A percentile compares a stretch with the other conserved stretches of the same genome.
phyloP scores from a whole-genome alignment of 345 rosid species.

The Eucalyptus virginea region DNA sequence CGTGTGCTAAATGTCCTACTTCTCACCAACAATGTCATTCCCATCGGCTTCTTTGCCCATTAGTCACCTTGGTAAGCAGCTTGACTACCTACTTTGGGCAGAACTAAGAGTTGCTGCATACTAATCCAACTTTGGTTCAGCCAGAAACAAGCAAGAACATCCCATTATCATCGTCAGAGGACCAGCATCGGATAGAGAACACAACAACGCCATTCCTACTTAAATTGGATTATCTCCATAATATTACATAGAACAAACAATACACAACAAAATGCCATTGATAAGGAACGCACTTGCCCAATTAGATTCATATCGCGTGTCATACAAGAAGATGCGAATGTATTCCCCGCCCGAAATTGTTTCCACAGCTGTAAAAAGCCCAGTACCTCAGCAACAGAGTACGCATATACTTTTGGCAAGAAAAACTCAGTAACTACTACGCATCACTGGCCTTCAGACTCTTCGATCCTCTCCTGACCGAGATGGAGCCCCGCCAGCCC shows the following conservation, averaged over 20 bases:
- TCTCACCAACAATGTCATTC: not conserved
- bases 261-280: not conserved
- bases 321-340: not conserved
- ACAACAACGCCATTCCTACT: not conserved
- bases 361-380: not conserved
- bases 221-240: not conserved
- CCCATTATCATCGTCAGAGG: not conserved
- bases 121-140: not conserved
- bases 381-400: not conserved
- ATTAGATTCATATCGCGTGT: not conserved
- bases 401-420: not conserved
- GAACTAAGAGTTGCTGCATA: not conserved
- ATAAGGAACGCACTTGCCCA: not conserved
- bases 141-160: not conserved
- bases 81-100: not conserved
- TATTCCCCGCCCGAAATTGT: not conserved
- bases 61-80: not conserved
- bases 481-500: constrained; percentile 25
- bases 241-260: not conserved
- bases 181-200: not conserved
- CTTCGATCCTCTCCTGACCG: constrained; percentile 26
- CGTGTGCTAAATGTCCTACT: not conserved
- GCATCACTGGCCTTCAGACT: not conserved
- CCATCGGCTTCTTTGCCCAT: not conserved
- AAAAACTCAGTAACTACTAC: not conserved